Evolutionary conservation across 1,139 yeast species (phyloP), one percentile per base, ranked within the genome.

Genomic region (Wickerhamomyces sp.): DNA sequence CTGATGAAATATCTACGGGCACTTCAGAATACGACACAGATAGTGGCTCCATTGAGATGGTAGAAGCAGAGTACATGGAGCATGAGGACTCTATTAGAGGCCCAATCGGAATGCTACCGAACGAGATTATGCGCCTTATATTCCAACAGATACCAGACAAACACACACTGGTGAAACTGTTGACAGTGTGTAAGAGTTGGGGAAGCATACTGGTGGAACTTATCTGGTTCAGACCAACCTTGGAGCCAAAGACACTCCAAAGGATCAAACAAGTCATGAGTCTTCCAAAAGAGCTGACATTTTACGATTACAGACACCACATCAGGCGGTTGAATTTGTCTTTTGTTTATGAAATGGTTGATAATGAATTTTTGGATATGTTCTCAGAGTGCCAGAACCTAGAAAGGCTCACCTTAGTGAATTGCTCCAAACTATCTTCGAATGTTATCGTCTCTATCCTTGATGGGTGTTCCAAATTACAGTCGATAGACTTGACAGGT

Each of bases 401-500:
- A 47, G 97, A 91, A 58, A 70, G 97, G 42, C 68, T 91, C 36
- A 87, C 96, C 0, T 65, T 91, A 36, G 89, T 87, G 10, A 84
- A 82, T 50, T 89, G 96, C 58, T 70, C 78, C 14, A 70, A 74
- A 42, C 61, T 89, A 24, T 64, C 86, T 0, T 78, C 81, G 44
- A 51, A 40, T 4, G 78, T 89, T 9, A 73, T 89, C 24, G 68
- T 83, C 4, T 62, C 65, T 4, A 77, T 88, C 10, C 60, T 89
- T 30, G 57, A 65, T 36, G 75, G 76, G 23, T 87, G 95, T 58
- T 72, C 70, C 41, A 70, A 76, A 45, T 62, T 91, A 39, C 94
- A 86, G 56, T 84, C 95, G 28, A 81, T 91, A 33, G 98, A 91
- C 61, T 70, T 91, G 49, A 81, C 95, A 0, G 91, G 93, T n/a